Percentiles rank a stretch among this genome's conserved stretches.
phyloP scores from a whole-genome alignment of 805 yeast genomes.

The Starmerella vitae region DNA sequence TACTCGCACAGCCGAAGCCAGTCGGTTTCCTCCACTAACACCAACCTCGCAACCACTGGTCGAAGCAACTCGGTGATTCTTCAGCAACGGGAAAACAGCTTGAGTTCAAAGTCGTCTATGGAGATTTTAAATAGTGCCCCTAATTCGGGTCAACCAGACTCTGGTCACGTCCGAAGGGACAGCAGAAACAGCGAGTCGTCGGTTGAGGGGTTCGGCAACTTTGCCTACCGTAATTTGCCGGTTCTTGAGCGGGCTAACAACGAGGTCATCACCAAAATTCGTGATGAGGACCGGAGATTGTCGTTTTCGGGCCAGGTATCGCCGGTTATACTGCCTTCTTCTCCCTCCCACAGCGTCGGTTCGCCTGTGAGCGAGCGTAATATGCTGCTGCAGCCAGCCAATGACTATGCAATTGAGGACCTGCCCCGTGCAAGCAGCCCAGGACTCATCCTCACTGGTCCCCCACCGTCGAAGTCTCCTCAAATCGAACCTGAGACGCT shows the following conservation, averaged over 20 bases:
- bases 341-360: slow-evolving; percentile 5
- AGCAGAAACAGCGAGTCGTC: slow-evolving; percentile 13
- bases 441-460: slow-evolving; percentile 2
- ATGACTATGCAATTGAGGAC: not conserved
- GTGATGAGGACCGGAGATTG: slow-evolving; percentile 43
- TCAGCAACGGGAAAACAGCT: not conserved
- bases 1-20: slow-evolving; percentile 1
- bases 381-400: not conserved
- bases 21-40: not conserved
- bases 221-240: slow-evolving; percentile 75
- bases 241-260: slow-evolving; percentile 88
- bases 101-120: not conserved
- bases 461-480: slow-evolving; percentile 3
- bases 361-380: not conserved
- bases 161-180: slow-evolving; percentile 5
- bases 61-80: not conserved
- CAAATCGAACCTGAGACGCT: not conserved
- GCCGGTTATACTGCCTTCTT: slow-evolving; percentile 22
- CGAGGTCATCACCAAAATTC: slow-evolving; percentile 76
- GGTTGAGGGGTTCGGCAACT: slow-evolving; percentile 62
- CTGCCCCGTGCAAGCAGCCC: slow-evolving; percentile 5
- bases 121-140: not conserved
- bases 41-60: not conserved
- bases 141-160: too few relatives aligned
- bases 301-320: slow-evolving; percentile 32